These are phyloP conservation scores for Elasticomyces elasticus DNA, from an alignment of 495 filamentous ascomycete genomes.

Conservation along the genomic window DNA sequence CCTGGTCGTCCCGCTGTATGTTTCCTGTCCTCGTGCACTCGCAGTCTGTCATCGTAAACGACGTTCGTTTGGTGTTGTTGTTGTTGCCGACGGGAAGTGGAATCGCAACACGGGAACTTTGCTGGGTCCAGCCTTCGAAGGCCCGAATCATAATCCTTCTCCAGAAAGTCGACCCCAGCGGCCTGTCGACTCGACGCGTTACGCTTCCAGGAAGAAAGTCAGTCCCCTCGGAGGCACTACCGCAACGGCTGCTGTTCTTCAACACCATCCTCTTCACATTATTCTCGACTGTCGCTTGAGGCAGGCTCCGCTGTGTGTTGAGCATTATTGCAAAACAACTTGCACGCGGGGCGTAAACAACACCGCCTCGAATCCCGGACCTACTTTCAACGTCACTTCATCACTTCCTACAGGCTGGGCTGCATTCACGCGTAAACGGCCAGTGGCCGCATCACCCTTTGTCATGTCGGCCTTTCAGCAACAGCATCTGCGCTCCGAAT, in stretches of 20 bases:
- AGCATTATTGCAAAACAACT: too few relatives aligned
- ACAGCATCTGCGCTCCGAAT: conserved; percentile 26
- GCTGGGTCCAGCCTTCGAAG: background rate
- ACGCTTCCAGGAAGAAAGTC: background rate
- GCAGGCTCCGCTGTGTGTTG: background rate
- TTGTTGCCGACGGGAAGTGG: background rate
- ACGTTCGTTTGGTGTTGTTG: background rate
- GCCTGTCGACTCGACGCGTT: background rate
- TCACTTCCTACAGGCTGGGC: background rate
- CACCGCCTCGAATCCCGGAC: background rate
- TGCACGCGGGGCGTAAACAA: too few relatives aligned
- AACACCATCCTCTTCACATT: background rate
- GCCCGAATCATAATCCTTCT: background rate
- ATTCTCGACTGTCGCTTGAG: background rate
- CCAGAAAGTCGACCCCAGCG: background rate
- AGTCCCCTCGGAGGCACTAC: background rate
- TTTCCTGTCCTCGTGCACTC: too few relatives aligned
- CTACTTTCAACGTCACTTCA: background rate
- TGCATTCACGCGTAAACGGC: background rate
- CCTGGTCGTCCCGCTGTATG: background rate
- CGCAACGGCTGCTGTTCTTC: background rate
- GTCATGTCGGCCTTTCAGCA: conserved; percentile 12
- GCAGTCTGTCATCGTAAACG: background rate
- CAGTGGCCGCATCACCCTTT: background rate
- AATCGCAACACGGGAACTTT: background rate